Evolutionary conservation across 2,329 filamentous ascomycete genomes (phyloP).

Genomic region (Blumeriella jaapii): DNA sequence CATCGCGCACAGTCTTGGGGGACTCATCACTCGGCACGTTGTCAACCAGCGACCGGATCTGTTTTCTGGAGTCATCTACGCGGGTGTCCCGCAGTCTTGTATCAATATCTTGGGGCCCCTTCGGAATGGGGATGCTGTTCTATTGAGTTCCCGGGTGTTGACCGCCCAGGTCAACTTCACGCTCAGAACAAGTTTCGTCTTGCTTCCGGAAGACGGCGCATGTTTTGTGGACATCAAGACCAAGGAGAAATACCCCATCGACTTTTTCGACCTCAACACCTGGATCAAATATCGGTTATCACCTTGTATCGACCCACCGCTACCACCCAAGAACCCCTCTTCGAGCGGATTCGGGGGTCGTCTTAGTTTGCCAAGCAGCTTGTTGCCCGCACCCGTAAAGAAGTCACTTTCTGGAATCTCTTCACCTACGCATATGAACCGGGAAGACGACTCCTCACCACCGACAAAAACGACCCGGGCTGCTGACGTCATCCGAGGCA

Average conservation of each 20-base stretch:
- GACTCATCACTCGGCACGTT: constrained; percentile 76
- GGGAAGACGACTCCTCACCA: constrained; percentile 7
- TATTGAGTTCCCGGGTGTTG: constrained; percentile 78
- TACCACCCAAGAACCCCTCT: constrained; percentile 43
- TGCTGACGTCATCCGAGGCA: constrained; percentile 17
- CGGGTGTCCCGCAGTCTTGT: constrained; percentile 73
- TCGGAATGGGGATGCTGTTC: constrained; percentile 83
- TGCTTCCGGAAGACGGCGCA: constrained; percentile 75
- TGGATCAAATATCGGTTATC: constrained; percentile 74
- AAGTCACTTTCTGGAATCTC: constrained; percentile 18
- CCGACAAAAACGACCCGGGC: constrained; percentile 19
- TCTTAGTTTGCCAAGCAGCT: constrained; percentile 17
- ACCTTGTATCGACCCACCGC: constrained; percentile 57
- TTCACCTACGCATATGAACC: constrained; percentile 6
- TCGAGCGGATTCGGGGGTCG: constrained; percentile 30
- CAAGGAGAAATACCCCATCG: constrained; percentile 66
- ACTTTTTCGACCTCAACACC: constrained; percentile 70
- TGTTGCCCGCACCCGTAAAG: constrained; percentile 19
- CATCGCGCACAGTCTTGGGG: constrained; percentile 78
- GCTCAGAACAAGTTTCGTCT: constrained; percentile 71
- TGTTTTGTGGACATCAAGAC: constrained; percentile 74
- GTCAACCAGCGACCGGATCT: constrained; percentile 78
- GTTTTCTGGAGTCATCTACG: constrained; percentile 77
- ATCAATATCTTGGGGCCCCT: constrained; percentile 86
- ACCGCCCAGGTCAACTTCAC: constrained; percentile 92